phyloP scores from a whole-genome alignment of 2,329 filamentous ascomycete genomes.

The Phaeophleospora eucalypticola region DNA sequence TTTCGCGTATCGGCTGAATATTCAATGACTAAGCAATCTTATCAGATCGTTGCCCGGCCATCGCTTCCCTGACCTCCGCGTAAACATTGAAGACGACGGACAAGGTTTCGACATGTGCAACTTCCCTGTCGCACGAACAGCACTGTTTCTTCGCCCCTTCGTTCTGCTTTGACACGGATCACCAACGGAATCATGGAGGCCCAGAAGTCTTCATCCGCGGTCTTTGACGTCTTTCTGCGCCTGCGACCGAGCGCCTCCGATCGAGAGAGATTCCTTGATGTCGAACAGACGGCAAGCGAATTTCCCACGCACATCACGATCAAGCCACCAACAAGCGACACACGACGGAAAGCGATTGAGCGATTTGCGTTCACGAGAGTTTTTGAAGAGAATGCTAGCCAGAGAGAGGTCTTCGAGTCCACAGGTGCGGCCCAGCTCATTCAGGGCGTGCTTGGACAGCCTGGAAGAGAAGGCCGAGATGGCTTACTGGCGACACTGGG shows the following conservation, averaged over 20 bases:
- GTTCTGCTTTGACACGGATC: not conserved
- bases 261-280: slow-evolving; percentile 69
- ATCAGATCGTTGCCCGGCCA: not conserved
- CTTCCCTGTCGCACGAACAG: not conserved
- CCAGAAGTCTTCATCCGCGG: slow-evolving; percentile 35
- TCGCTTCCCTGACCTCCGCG: too few species aligned
- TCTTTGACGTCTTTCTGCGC: slow-evolving; percentile 90
- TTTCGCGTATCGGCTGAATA: not conserved
- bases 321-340: slow-evolving; percentile 68
- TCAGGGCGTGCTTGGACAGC: slow-evolving; percentile 71
- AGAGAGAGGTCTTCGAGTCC: slow-evolving; percentile 81
- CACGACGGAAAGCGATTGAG: slow-evolving; percentile 80
- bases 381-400: slow-evolving; percentile 79
- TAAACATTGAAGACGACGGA: too few species aligned
- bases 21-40: not conserved
- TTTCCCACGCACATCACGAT: slow-evolving; percentile 51
- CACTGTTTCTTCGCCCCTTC: not conserved
- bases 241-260: slow-evolving; percentile 51
- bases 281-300: slow-evolving; percentile 53
- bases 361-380: slow-evolving; percentile 92
- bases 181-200: slow-evolving; percentile 18
- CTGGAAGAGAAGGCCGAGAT: slow-evolving; percentile 76
- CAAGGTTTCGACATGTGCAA: not conserved
- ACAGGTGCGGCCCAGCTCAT: slow-evolving; percentile 71
- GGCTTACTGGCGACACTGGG: slow-evolving; percentile 86